phyloP scores from a whole-genome alignment of 345 rosid genomes.

The Acer negundo region DNA sequence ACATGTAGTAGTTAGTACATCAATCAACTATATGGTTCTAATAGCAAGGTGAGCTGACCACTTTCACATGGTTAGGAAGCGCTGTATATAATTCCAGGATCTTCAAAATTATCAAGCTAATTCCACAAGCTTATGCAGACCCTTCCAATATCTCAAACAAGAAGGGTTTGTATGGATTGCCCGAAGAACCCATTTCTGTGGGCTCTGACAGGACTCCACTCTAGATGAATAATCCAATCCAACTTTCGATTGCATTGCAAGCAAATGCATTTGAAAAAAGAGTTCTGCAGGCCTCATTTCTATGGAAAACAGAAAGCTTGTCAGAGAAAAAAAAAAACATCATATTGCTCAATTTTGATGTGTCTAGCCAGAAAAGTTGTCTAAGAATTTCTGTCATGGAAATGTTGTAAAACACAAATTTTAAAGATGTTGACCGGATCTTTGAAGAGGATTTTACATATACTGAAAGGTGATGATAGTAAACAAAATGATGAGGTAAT shows the following conservation, averaged over 20 bases:
- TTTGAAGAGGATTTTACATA: not conserved
- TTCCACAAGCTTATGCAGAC: constrained; percentile 52
- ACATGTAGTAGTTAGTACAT: not conserved
- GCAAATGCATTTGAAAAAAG: constrained; percentile 90
- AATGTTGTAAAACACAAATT: not conserved
- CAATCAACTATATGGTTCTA: not conserved
- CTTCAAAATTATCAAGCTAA: constrained; percentile 18
- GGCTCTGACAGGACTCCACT: constrained; percentile 62
- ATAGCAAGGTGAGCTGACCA: not conserved
- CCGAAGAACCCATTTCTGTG: constrained; percentile 77
- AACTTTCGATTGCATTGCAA: constrained; percentile 50
- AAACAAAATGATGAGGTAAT: not conserved
- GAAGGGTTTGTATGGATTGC: constrained; percentile 90
- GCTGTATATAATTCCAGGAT: not conserved
- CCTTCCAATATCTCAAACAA: constrained; percentile 75
- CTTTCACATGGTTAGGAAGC: not conserved
- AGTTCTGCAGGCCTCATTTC: constrained; percentile 94
- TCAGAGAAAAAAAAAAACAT: not conserved
- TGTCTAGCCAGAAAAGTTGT: not conserved
- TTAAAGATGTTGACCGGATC: not conserved
- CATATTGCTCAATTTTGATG: not conserved
- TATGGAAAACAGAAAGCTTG: constrained; percentile 29
- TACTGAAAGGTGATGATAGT: not conserved
- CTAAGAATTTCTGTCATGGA: not conserved
- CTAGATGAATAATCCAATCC: constrained; percentile 35